A percentile compares a stretch with the other conserved stretches of the same genome.
Evolutionary conservation across 2,329 filamentous ascomycete genomes (phyloP).

Genomic region (Hypoxylon sp.): DNA sequence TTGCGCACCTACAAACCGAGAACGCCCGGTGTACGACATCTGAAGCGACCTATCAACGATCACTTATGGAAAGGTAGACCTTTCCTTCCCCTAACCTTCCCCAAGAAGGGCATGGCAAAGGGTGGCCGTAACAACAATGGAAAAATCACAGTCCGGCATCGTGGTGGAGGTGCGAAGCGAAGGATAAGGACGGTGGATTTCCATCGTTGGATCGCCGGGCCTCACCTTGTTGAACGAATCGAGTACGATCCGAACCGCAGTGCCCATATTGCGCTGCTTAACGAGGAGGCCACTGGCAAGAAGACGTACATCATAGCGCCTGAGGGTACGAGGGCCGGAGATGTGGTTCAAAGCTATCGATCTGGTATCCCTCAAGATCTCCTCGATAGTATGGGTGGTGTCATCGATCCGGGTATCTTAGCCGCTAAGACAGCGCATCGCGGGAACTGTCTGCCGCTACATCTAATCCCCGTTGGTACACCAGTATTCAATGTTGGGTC

Average conservation of each 20-base stretch:
- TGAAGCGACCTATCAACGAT: conserved; percentile 93
- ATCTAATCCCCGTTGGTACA: conserved; percentile 97
- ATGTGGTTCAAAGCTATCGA: conserved; percentile 92
- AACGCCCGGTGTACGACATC: conserved; percentile 92
- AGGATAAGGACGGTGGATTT: conserved; percentile 95
- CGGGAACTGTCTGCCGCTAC: conserved; percentile 94
- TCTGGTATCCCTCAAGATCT: conserved; percentile 89
- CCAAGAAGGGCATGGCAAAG: conserved; percentile 92
- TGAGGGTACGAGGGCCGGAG: conserved; percentile 92
- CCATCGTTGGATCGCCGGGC: conserved; percentile 80
- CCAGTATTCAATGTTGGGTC: conserved; percentile 92
- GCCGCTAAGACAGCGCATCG: conserved; percentile 94
- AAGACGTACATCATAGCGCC: conserved; percentile 96
- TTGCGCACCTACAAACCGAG: conserved; percentile 93
- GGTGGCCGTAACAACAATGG: conserved; percentile 93
- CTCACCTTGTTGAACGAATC: conserved; percentile 91
- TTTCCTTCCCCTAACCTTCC: conserved; percentile 84
- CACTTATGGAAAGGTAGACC: conserved; percentile 97
- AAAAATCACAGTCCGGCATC: conserved; percentile 88
- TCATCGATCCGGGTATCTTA: conserved; percentile 93
- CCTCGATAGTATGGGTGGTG: conserved; percentile 91
- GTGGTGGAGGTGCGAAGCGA: conserved; percentile 91
- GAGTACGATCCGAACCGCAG: conserved; percentile 96
- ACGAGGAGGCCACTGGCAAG: conserved; percentile 78
- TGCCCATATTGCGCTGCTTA: conserved; percentile 91